Conservation (phyloP, 2,329 filamentous ascomycete genomes). For the Tympanopsis confertula region DNA sequence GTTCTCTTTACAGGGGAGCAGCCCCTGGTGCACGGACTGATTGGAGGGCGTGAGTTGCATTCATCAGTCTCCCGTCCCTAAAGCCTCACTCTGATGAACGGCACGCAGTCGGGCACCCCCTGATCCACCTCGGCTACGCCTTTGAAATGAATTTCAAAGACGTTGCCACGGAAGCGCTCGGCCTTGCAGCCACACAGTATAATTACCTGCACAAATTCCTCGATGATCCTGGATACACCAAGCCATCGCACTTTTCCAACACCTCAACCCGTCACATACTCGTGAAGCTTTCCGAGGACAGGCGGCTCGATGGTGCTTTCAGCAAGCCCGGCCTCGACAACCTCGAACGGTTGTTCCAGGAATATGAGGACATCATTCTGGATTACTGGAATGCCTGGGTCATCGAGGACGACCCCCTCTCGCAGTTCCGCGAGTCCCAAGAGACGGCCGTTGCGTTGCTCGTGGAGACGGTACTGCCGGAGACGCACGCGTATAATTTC, state of each 20-base stretch:
- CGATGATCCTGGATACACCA: slow-evolving; percentile 64
- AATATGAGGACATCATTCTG: slow-evolving; percentile 59
- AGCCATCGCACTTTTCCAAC: slow-evolving; percentile 44
- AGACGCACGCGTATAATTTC: slow-evolving; percentile 65
- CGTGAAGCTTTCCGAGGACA: slow-evolving; percentile 55
- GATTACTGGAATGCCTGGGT: slow-evolving; percentile 90
- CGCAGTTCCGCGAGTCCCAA: slow-evolving; percentile 65
- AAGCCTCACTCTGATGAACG: not conserved
- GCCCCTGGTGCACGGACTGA: slow-evolving; percentile 70
- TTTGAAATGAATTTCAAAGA: slow-evolving; percentile 79
- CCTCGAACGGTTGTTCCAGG: slow-evolving; percentile 53
- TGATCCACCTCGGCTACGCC: slow-evolving; percentile 93
- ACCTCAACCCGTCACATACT: slow-evolving; percentile 61
- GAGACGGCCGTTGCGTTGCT: slow-evolving; percentile 49
- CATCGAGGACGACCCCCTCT: slow-evolving; percentile 49
- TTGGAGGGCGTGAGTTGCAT: slow-evolving; percentile 59
- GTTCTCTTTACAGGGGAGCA: slow-evolving; percentile 66
- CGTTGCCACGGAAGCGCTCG: slow-evolving; percentile 77
- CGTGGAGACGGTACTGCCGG: slow-evolving; percentile 44
- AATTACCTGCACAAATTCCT: slow-evolving; percentile 52
- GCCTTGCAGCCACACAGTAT: slow-evolving; percentile 48
- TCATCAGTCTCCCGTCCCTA: slow-evolving; percentile 2
- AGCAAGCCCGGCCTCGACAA: slow-evolving; percentile 46
- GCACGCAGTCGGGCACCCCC: slow-evolving; percentile 81
- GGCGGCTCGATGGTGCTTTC: slow-evolving; percentile 58